Percentiles rank a stretch among this genome's conserved stretches.
These are phyloP conservation scores for Pyracantha coccinea DNA, from an alignment of 331 rosid genomes.

Conservation along the genomic window DNA sequence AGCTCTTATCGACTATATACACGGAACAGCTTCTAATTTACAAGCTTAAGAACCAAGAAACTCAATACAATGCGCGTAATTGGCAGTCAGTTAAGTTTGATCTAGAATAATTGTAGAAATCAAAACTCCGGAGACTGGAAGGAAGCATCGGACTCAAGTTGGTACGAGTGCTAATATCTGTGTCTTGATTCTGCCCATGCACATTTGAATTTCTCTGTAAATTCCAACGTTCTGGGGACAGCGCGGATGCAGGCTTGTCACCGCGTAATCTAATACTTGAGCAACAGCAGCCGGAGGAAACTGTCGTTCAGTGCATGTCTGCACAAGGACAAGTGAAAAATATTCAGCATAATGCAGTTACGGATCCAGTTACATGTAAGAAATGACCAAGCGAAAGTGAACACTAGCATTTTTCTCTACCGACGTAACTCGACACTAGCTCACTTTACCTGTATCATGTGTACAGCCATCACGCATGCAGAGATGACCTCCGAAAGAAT, in stretches of 20 bases:
- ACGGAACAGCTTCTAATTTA: constrained; percentile 8
- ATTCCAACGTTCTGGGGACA: constrained; percentile 54
- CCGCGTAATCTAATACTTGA: constrained; percentile 65
- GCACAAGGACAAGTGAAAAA: constrained; percentile 11
- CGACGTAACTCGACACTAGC: not conserved
- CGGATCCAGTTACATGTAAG: not conserved
- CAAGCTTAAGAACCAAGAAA: not conserved
- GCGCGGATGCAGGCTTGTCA: constrained; percentile 49
- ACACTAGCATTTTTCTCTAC: not conserved
- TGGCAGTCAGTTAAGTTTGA: not conserved
- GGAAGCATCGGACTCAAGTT: constrained; percentile 28
- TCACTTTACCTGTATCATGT: constrained; percentile 66
- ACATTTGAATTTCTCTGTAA: constrained; percentile 72
- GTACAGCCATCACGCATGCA: constrained; percentile 57
- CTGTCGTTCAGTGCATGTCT: constrained; percentile 74
- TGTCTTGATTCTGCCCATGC: constrained; percentile 72
- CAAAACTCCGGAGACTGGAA: not conserved
- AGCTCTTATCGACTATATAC: constrained; percentile 4
- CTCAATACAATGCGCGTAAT: not conserved
- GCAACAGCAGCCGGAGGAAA: constrained; percentile 70
- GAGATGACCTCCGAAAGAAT: constrained; percentile 61
- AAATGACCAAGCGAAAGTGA: not conserved
- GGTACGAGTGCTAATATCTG: constrained; percentile 66
- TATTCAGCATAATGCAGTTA: not conserved
- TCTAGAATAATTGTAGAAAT: not conserved